phyloP scores from a whole-genome alignment of 140 eudicot genomes.

The Stevia rebaudiana region DNA sequence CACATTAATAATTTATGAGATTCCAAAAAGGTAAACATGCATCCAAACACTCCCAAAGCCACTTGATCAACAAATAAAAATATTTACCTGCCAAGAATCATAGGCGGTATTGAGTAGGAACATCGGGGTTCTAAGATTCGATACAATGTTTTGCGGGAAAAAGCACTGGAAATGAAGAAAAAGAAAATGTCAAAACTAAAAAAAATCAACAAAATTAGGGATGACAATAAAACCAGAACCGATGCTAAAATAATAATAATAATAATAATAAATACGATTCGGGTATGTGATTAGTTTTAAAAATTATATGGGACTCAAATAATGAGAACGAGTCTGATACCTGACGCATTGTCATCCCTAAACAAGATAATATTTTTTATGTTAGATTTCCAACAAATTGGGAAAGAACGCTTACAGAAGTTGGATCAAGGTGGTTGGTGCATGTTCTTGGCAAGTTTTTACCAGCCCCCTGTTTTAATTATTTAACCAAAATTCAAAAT shows the following conservation, averaged over 20 bases:
- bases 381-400: not conserved
- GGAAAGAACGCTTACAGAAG: constrained; percentile 53
- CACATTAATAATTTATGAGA: not conserved
- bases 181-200: not conserved
- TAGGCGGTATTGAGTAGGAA: constrained; percentile 93
- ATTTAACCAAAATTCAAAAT: constrained; percentile 5
- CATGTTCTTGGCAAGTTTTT: constrained; percentile 64
- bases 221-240: not conserved
- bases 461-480: constrained; percentile 46
- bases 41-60: not conserved
- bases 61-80: not conserved
- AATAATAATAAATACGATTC: too few relatives aligned
- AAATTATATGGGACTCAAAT: not conserved
- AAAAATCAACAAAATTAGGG: not conserved
- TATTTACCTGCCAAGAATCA: constrained; percentile 90
- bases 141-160: constrained; percentile 85
- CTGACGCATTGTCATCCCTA: not conserved
- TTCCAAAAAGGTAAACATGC: not conserved
- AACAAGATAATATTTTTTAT: not conserved
- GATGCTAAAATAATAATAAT: not conserved
- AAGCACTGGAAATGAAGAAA: constrained; percentile 59
- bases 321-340: not conserved
- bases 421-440: constrained; percentile 72
- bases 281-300: too few relatives aligned
- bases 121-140: constrained; percentile 64